Evolutionary conservation across 805 yeast genomes (phyloP).

Genomic region (Monosporozyma aerobia): DNA sequence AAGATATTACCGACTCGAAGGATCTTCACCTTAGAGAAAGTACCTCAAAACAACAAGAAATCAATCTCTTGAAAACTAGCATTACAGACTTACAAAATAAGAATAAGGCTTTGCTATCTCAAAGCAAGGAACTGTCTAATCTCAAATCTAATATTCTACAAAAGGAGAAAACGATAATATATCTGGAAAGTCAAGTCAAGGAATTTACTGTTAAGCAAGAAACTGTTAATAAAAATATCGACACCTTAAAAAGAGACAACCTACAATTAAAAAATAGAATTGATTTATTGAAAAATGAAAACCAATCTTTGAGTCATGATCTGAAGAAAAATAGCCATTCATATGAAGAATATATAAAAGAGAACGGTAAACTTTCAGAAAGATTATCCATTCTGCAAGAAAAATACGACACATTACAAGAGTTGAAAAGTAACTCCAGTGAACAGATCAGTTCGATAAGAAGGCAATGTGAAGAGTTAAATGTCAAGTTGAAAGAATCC

Average conservation of each 20-base stretch:
- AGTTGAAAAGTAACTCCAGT: conserved; percentile 30
- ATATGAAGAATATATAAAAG: conserved; percentile 31
- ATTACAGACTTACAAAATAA: conserved; percentile 10
- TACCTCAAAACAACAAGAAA: conserved; percentile 11
- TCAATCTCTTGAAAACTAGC: neutral
- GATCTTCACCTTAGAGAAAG: conserved; percentile 13
- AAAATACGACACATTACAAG: conserved; percentile 32
- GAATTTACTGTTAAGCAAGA: conserved; percentile 27
- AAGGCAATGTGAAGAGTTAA: conserved; percentile 64
- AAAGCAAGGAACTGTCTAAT: conserved; percentile 13
- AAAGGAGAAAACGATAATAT: conserved; percentile 32
- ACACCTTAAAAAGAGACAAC: conserved; percentile 27
- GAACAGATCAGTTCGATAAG: conserved; percentile 43
- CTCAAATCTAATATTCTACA: conserved; percentile 23
- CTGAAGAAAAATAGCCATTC: conserved; percentile 32
- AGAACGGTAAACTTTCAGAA: conserved; percentile 36
- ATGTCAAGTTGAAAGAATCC: conserved; percentile 58
- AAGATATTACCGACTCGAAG: conserved; percentile 17
- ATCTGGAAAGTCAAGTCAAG: conserved; percentile 35
- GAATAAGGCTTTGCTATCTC: conserved; percentile 11
- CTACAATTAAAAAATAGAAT: conserved; percentile 26
- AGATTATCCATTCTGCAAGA: conserved; percentile 32
- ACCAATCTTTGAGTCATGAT: conserved; percentile 29
- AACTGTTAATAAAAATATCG: conserved; percentile 21
- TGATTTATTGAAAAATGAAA: conserved; percentile 31